Conservation (phyloP, 305 asterid genomes). For the Fraxinus sp. region DNA sequence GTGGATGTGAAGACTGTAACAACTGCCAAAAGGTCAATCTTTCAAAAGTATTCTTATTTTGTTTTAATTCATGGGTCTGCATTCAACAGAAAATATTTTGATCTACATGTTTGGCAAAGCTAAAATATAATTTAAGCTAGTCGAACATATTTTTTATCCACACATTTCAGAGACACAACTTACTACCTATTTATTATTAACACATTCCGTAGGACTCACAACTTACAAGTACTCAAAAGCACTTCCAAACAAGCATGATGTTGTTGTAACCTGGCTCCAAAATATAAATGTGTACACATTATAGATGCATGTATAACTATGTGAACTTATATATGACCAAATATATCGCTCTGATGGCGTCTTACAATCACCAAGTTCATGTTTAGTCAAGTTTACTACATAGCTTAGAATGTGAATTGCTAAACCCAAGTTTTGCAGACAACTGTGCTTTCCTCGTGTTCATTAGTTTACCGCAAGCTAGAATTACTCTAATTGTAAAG, state of each 20-base stretch:
- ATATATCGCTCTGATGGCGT: background rate
- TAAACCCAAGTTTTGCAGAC: conserved; percentile 1
- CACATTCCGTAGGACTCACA: background rate
- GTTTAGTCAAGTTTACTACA: background rate
- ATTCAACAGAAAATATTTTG: background rate
- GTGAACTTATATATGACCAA: conserved; percentile 6
- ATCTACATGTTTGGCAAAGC: background rate
- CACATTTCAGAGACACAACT: background rate
- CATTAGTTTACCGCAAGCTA: conserved; percentile 3
- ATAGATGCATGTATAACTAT: background rate
- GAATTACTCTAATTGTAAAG: conserved; percentile 15
- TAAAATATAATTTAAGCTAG: background rate
- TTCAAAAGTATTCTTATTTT: background rate
- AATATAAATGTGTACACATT: background rate
- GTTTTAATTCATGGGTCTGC: background rate
- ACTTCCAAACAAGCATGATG: background rate
- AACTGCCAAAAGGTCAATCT: conserved; percentile 63
- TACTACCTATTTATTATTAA: background rate
- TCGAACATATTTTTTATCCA: background rate
- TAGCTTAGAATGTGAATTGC: conserved; percentile 9
- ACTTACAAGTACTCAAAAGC: background rate
- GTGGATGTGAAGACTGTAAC: conserved; percentile 64
- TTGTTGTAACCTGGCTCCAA: background rate
- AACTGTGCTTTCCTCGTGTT: background rate
- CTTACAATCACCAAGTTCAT: conserved; percentile 12